A percentile compares a stretch with the other conserved stretches of the same genome.
phyloP scores from a whole-genome alignment of 1,284 basidiomycete genomes.

The Hemileia vastatrix region DNA sequence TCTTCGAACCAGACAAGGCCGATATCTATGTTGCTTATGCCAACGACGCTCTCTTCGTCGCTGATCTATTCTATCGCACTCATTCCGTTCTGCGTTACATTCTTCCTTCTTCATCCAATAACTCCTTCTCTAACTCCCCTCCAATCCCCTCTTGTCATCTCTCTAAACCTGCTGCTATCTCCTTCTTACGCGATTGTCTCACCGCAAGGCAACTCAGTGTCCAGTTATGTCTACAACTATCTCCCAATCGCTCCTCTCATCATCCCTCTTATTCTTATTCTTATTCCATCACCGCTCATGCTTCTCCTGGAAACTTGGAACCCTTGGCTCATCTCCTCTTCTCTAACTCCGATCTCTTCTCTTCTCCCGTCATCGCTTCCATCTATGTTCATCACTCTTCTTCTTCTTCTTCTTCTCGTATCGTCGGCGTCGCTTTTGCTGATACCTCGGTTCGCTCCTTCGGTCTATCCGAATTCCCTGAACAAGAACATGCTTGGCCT shows the following conservation, averaged over 20 bases:
- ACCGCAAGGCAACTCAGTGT: slow-evolving; percentile 82
- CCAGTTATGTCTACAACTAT: slow-evolving; percentile 59
- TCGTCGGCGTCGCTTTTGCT: slow-evolving; percentile 52
- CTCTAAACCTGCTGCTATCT: slow-evolving; percentile 69
- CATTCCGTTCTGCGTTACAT: slow-evolving; percentile 40
- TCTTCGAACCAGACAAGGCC: slow-evolving; percentile 61
- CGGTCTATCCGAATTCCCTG: slow-evolving; percentile 73
- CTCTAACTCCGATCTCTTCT: slow-evolving; percentile 65
- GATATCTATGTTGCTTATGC: slow-evolving; percentile 86
- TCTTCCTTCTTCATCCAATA: slow-evolving; percentile 20
- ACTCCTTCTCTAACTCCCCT: slow-evolving; percentile 30
- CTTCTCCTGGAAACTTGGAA: slow-evolving; percentile 88
- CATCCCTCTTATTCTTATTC: slow-evolving; percentile 24
- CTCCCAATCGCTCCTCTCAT: slow-evolving; percentile 14
- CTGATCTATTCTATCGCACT: slow-evolving; percentile 57
- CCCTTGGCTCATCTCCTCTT: slow-evolving; percentile 91
- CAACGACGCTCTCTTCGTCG: slow-evolving; percentile 75
- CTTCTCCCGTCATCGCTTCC: slow-evolving; percentile 82
- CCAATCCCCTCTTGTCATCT: slow-evolving; percentile 69
- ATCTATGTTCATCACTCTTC: slow-evolving; percentile 56
- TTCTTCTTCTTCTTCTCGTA: slow-evolving; percentile 50
- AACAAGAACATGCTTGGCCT: slow-evolving; percentile 58
- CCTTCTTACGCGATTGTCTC: slow-evolving; percentile 77
- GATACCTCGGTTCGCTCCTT: slow-evolving; percentile 51
- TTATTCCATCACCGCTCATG: slow-evolving; percentile 50